Evolutionary conservation across 345 rosid genomes (phyloP), one percentile per base, ranked within the genome.

Genomic region (Heritiera fomes): DNA sequence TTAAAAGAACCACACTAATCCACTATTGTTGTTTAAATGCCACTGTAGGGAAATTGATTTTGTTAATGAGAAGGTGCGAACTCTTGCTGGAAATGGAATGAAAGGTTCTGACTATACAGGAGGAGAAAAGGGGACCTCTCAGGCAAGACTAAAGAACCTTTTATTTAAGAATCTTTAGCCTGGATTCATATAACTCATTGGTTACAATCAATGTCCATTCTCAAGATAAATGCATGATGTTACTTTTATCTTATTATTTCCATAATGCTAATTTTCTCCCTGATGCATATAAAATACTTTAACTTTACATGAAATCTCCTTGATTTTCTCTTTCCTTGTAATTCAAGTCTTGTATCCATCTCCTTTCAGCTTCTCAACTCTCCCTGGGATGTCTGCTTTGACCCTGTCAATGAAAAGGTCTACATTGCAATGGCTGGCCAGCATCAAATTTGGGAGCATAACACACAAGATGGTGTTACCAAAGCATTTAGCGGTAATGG

Each of bases 381-480:
- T 80, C 99, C 99, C 73, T 95, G 98, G 98, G 99, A 95, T 75
- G 88, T 95, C 77, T 91, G 97, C 87, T 91, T 82, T 78, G 86
- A 93, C 75, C 93, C 93, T 18, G 75, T 81, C 32, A 90, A 83
- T 30, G 93, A 91, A 81, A 95, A 87, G 84, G 91, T 95, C 77
- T 95, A 89, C 80, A 80, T 95, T 84, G 99, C 98, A 73, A 91
- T 95, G 95, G 99, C 98, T 23, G 98, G 99, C 70, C 97, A 91
- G 75, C 99, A 95, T 89, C 98, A 95, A 84, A 93, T 93, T 70
- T 95, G 98, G 98, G 92, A 88, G 80, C 92, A 95, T 84, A 85
- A 84, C 83, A 83, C 89, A 41, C 61, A 71, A 70, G 89, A 89
- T 82, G 95, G 91, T 78, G 80, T 89, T 80, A 85, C 97, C 56